Evolutionary conservation across 345 rosid species (phyloP).

Genomic region (Gossypium stocksii): DNA sequence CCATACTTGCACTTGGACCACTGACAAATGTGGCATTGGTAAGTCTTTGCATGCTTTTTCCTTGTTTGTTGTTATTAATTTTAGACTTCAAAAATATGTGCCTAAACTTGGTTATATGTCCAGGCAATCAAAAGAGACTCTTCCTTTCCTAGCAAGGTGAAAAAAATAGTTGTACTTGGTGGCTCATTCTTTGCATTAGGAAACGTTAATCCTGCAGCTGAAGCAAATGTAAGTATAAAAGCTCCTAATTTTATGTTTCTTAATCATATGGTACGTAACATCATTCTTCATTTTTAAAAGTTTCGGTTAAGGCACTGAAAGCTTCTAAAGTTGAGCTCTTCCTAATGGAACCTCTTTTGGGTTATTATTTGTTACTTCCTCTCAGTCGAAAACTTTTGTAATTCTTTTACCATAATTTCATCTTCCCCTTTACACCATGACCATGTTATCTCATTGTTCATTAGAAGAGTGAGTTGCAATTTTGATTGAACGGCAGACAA

Average conservation of each 20-base stretch:
- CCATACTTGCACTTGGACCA: constrained; percentile 91
- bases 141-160: constrained; percentile 86
- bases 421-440: neutral
- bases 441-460: neutral
- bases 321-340: neutral
- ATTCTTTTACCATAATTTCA: neutral
- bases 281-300: neutral
- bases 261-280: neutral
- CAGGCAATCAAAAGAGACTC: constrained; percentile 93
- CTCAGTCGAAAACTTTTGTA: neutral
- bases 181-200: constrained; percentile 94
- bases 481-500: neutral
- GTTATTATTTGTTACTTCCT: neutral
- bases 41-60: constrained; percentile 17
- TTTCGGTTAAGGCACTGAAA: neutral
- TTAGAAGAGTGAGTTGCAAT: neutral
- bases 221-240: constrained; percentile 65
- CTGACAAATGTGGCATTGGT: constrained; percentile 87
- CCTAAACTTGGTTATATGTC: constrained; percentile 13
- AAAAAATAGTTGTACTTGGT: constrained; percentile 78
- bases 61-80: neutral
- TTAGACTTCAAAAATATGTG: neutral
- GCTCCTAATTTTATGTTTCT: constrained; percentile 1
- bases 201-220: constrained; percentile 96
- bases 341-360: neutral